Evolutionary conservation across 805 yeast genomes (phyloP), one percentile per base, ranked within the genome.

Genomic region (Kuraishia ogatae): DNA sequence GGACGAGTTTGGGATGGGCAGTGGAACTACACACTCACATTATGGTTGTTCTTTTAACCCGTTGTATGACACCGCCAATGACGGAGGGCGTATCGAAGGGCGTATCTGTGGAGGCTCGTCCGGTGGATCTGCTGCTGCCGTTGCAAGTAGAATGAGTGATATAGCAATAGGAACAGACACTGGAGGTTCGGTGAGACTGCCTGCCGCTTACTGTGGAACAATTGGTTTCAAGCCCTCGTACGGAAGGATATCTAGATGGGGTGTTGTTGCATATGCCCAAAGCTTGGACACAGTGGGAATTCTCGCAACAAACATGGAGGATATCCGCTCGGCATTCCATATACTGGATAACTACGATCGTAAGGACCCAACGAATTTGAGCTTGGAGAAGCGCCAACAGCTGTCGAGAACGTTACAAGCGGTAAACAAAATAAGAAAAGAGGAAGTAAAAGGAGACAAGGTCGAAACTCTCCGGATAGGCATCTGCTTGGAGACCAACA

Each of bases 1-100:
- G 81, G 99, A 94, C 71, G 97, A 94, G 71, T 94, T 94, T 72
- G 99, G 97, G 2, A 94, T 94, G 99, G 99, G 99, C 11, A 84
- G 89, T 13, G 77, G 84, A 1, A 85, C 82, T 15, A 71, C 81
- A 1, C 75, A 81, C 60, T 78, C 87, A 0, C 60, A 62, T 53
- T 81, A 70, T 63, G 92, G 91, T 0, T 75, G 86, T 1, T 77
- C 85, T 0, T 55, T 71, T 2, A 87, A 88, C 61, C 84, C 85
- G 13, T 49, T 64, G 23, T 74, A 66, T 58, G 52, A 60, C 58
- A 60, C 55, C 7, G 43, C 7, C 13, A 35, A 35, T 10, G 58
- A 61, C 13, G 56, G 62, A 1, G 60, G 60, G 2, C 68, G 79
- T 47, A 70, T 81, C 13, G 56, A 62, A 1, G 60, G 60, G 2